Conservation (phyloP, 352 stramenopile species). For the Phytophthora multivora region DNA sequence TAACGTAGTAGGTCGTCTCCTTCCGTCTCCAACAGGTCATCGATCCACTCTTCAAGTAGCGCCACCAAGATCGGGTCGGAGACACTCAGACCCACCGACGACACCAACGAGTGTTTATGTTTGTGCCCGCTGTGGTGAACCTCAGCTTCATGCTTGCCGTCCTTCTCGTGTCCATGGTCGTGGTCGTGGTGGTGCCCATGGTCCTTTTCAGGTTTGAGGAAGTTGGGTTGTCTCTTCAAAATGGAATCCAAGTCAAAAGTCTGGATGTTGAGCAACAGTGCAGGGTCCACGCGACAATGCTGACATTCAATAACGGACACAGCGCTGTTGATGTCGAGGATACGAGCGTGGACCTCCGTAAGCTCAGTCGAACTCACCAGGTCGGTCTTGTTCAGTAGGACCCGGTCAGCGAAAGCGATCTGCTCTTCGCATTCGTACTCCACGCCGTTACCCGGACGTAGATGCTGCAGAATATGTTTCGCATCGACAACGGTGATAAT, state of each 20-base stretch:
- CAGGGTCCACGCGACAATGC: conserved; percentile 50
- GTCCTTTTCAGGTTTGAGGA: conserved; percentile 42
- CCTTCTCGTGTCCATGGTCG: conserved; percentile 2
- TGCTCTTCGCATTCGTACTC: conserved; percentile 93
- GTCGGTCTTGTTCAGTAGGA: conserved; percentile 98
- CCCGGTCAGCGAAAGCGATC: conserved; percentile 95
- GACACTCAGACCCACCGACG: conserved; percentile 45
- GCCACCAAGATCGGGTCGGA: conserved; percentile 80
- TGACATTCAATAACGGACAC: conserved; percentile 56
- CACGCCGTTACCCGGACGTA: conserved; percentile 59
- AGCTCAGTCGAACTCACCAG: conserved; percentile 88
- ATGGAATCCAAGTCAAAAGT: conserved; percentile 57
- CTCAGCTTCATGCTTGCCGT: conserved; percentile 14
- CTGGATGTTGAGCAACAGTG: conserved; percentile 49
- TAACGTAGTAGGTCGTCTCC: conserved; percentile 93
- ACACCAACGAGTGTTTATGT: conserved; percentile 49
- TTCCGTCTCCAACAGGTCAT: conserved; percentile 89
- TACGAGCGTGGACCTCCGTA: conserved; percentile 30
- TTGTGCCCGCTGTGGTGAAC: conserved; percentile 33
- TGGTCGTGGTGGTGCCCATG: conserved; percentile 12
- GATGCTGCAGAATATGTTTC: conserved; percentile 89
- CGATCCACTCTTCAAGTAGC: conserved; percentile 96
- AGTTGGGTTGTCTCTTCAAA: conserved; percentile 54
- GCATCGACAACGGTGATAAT: conserved; percentile 97
- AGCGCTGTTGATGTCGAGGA: conserved; percentile 57